Evolutionary conservation across 306 rosid species (phyloP).

Genomic region (Begonia loranthoides): DNA sequence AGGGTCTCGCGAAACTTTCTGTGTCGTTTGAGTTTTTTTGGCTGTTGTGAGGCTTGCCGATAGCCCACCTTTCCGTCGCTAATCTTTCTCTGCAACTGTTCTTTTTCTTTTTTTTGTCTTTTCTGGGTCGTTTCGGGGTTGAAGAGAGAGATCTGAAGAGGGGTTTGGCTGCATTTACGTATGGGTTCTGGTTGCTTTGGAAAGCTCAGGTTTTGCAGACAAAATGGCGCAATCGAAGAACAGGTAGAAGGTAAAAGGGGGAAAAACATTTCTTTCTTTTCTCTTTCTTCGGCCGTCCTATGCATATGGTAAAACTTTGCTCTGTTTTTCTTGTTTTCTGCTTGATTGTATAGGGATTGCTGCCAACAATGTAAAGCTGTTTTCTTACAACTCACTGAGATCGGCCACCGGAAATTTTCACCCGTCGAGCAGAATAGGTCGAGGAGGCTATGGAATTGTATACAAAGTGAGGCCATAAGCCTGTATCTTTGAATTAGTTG

Average conservation of each 20-base stretch:
- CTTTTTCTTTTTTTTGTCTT: too few species aligned
- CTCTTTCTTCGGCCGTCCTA: not conserved
- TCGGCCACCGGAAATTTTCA: constrained; percentile 76
- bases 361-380: constrained; percentile 32
- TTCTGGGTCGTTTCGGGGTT: not conserved
- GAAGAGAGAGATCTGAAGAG: not conserved
- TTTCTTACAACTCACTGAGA: constrained; percentile 58
- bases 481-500: not conserved
- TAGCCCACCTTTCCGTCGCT: too few species aligned
- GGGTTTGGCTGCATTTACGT: not conserved
- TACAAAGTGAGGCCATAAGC: constrained; percentile 37
- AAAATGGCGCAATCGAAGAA: not conserved
- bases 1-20: too few species aligned
- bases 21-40: too few species aligned
- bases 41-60: too few species aligned
- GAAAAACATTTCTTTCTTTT: not conserved
- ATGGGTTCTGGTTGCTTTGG: not conserved
- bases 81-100: too few species aligned
- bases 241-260: not conserved
- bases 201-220: not conserved
- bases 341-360: constrained; percentile 28
- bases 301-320: not conserved
- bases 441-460: constrained; percentile 95
- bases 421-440: constrained; percentile 63
- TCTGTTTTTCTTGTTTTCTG: constrained; percentile 10